Conservation (phyloP, 176 grass and related monocot genomes). For the Thalia dealbata region DNA sequence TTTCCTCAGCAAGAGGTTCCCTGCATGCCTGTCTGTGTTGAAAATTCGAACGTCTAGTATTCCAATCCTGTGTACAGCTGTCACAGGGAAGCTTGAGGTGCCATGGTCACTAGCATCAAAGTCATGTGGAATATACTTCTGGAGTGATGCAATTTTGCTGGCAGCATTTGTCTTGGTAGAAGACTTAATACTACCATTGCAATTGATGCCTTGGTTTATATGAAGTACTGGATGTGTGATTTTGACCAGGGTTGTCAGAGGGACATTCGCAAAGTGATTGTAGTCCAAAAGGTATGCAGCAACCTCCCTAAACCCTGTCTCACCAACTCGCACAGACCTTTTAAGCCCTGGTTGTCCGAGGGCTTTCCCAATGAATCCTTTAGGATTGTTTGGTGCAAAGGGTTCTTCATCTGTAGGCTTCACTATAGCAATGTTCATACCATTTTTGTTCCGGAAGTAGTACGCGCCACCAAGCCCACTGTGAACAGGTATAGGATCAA, state of each 20-base stretch:
- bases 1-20: slow-evolving; percentile 64
- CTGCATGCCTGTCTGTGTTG: slow-evolving; percentile 67
- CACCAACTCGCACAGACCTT: slow-evolving; percentile 64
- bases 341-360: slow-evolving; percentile 74
- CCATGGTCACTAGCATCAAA: slow-evolving; percentile 79
- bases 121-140: slow-evolving; percentile 66
- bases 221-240: slow-evolving; percentile 59
- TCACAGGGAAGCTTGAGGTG: slow-evolving; percentile 60
- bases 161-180: slow-evolving; percentile 23
- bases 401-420: slow-evolving; percentile 79
- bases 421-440: slow-evolving; percentile 59
- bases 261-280: slow-evolving; percentile 58
- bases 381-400: slow-evolving; percentile 78
- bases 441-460: slow-evolving; percentile 56
- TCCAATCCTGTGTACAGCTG: slow-evolving; percentile 66
- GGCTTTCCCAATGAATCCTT: slow-evolving; percentile 60
- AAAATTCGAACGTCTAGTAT: slow-evolving; percentile 80
- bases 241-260: slow-evolving; percentile 54
- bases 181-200: slow-evolving; percentile 18
- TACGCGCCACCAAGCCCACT: slow-evolving; percentile 71
- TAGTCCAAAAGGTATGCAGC: slow-evolving; percentile 64
- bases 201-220: slow-evolving; percentile 36
- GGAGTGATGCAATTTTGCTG: slow-evolving; percentile 77
- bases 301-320: slow-evolving; percentile 64
- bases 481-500: slow-evolving; percentile 42